These are phyloP conservation scores for Knoxia roxburghii DNA, from an alignment of 257 asterid genomes.

Conservation along the genomic window DNA sequence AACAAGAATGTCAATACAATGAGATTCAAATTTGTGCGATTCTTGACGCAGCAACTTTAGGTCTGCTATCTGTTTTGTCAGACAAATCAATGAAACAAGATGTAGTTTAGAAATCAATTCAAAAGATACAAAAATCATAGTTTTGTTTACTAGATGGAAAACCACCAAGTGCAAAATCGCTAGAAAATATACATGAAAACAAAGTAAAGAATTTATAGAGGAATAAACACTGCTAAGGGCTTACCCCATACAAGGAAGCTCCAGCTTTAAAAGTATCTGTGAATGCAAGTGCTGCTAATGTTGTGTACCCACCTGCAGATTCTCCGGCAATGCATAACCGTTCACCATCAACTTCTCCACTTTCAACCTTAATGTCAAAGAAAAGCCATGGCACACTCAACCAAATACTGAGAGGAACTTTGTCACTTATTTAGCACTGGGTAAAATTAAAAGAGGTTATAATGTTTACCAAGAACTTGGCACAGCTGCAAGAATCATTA, in stretches of 20 bases:
- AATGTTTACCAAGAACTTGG: slow-evolving; percentile 66
- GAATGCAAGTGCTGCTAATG: slow-evolving; percentile 93
- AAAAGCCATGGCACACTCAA: slow-evolving; percentile 6
- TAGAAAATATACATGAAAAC: too few species aligned
- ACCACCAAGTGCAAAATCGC: background rate
- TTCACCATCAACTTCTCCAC: slow-evolving; percentile 78
- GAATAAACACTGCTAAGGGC: slow-evolving; percentile 29
- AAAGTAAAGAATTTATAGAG: slow-evolving; percentile 17
- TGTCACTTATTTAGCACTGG: slow-evolving; percentile 7
- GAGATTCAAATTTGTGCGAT: slow-evolving; percentile 92
- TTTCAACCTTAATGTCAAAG: slow-evolving; percentile 50
- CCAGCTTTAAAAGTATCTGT: slow-evolving; percentile 78
- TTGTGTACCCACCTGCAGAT: slow-evolving; percentile 98
- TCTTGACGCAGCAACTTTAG: slow-evolving; percentile 60
- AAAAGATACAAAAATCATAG: background rate
- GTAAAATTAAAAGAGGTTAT: background rate
- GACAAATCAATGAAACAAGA: background rate
- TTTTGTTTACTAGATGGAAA: background rate
- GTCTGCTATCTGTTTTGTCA: slow-evolving; percentile 67
- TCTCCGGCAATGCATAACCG: slow-evolving; percentile 92
- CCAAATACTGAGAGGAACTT: background rate
- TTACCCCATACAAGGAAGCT: slow-evolving; percentile 88
- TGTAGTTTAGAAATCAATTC: background rate
- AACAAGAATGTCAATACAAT: slow-evolving; percentile 71
- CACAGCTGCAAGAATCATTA: slow-evolving; percentile 94